Base-by-base conservation (phyloP, 2,329 filamentous ascomycete species). In the Thyridium curvatum region DNA sequence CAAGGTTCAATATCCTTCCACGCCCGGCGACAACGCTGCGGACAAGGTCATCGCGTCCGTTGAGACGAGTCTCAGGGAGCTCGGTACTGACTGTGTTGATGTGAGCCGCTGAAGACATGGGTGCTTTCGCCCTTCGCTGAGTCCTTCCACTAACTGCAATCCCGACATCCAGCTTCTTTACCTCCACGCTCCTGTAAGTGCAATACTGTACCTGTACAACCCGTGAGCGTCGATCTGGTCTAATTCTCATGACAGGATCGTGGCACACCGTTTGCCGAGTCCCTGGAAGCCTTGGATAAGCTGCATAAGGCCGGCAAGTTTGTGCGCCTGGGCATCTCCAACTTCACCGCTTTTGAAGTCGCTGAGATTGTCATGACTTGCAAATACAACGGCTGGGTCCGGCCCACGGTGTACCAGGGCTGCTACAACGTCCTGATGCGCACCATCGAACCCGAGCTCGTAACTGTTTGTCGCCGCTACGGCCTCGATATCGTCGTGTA, bases 251-350 rank as follows among this genome's bases (percentile, higher is more conserved):
- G 3, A 7, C 32, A 44, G 53, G 74, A 80, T 53, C 76, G 21
- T 82, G 76, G 69, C 1, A 74, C 82, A 2, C 84, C 84, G 0
- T 94, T 94, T 52, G 78, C 79, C 8, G 84, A 93, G 60, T 93
- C 89, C 0, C 71, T 95, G 14, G 75, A 80, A 51, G 84, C 82
- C 4, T 71, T 89, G 42, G 77, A 95, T 58, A 79, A 88, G 61
- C 65, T 95, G 37, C 86, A 94, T 69, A 86, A 88, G 61, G 77
- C 84, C 41, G 87, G 88, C 43, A 93, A 91, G 58, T 94, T 96
- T 53, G 79, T 87, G 15, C 74, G 77, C 37, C 66, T 95, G 12
- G 89, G 87, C 2, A 64, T 96, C 42, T 85, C 79, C 51, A 95
- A 95, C 64, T 95, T 82, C 58, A 86, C 88, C 1, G 82, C 88